Evolutionary conservation across 345 rosid species (phyloP).

Genomic region (Rhodamnia rubescens): DNA sequence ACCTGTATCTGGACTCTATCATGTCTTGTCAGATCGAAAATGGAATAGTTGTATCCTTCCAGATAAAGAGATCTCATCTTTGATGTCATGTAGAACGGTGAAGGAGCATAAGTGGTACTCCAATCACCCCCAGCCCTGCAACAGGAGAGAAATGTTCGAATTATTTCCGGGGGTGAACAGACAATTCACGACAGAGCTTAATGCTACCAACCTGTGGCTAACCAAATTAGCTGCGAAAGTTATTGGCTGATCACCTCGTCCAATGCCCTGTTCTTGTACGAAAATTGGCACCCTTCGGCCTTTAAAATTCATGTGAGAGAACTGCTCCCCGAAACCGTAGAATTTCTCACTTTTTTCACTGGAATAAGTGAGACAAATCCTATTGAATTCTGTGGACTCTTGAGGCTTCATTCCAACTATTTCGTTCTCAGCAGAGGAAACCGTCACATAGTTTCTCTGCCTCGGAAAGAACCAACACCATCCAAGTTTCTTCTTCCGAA

Average conservation of each 20-base stretch:
- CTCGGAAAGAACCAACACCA: constrained; percentile 24
- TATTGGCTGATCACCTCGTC: constrained; percentile 74
- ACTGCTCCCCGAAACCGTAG: constrained; percentile 69
- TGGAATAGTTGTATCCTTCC: constrained; percentile 57
- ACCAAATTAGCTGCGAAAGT: constrained; percentile 66
- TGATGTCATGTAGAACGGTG: constrained; percentile 70
- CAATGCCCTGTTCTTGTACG: constrained; percentile 78
- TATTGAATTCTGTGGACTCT: constrained; percentile 26
- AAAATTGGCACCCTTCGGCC: constrained; percentile 64
- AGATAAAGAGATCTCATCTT: constrained; percentile 65
- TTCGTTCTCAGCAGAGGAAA: constrained; percentile 29
- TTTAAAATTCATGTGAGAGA: constrained; percentile 62
- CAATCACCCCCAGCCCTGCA: constrained; percentile 66
- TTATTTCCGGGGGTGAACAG: not conserved
- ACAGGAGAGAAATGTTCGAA: not conserved
- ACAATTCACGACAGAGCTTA: not conserved
- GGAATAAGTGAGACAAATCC: constrained; percentile 42
- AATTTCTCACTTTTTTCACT: constrained; percentile 49
- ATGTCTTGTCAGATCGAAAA: constrained; percentile 45
- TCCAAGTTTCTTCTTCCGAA: constrained; percentile 17
- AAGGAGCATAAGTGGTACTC: constrained; percentile 79
- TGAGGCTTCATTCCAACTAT: constrained; percentile 12
- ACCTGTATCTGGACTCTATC: constrained; percentile 72
- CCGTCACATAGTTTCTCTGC: constrained; percentile 19
- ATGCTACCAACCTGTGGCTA: constrained; percentile 43